Evolutionary conservation across 2,329 filamentous ascomycete genomes (phyloP), one percentile per base, ranked within the genome.

Genomic region (Akanthomyces dipterigenus): DNA sequence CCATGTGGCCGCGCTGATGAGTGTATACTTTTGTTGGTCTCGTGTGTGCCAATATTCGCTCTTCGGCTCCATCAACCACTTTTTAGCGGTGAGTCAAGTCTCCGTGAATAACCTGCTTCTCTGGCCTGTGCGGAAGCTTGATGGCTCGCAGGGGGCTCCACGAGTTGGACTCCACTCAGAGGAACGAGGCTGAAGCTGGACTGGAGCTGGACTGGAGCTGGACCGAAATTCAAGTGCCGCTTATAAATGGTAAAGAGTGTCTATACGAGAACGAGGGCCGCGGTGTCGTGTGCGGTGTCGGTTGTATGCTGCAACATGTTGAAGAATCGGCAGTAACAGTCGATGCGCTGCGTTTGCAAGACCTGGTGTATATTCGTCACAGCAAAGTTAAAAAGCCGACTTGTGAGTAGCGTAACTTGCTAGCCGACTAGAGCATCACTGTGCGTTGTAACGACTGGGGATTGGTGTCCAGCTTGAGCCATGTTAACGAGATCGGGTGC

Each of bases 131-230:
- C 20, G 20, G 45, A 49, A 49, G n/a, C 45, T 38, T 20, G 43
- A 49, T 38, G 55, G 22, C 31, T 12, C 16, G 55, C 36, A 34
- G 43, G 40, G n/a, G 42, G 43, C 31, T 36, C n/a, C 26, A 56
- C n/a, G 54, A 45, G 40, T 42, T n/a, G 18, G 14, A 56, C 55
- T 49, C 55, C 55, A 57, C 55, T 57, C 31, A 56, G 34, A 22
- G 20, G 11, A 26, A 38, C 22, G 42, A 56, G 54, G 54, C 54
- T 34, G 42, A 56, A 46, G n/a, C n/a, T n/a, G n/a, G n/a, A n/a
- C n/a, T n/a, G 55, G 42, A 38, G 42, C 40, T 24, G 34, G 38
- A 16, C 38, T 20, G 38, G 18, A 34, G 55, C 28, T 28, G 26
- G 38, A 14, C 38, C 16, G 38, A 24, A 34, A 43, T n/a, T 28